phyloP scores from a whole-genome alignment of 164 flowering plant genomes.

The Tinospora cordifolia region DNA sequence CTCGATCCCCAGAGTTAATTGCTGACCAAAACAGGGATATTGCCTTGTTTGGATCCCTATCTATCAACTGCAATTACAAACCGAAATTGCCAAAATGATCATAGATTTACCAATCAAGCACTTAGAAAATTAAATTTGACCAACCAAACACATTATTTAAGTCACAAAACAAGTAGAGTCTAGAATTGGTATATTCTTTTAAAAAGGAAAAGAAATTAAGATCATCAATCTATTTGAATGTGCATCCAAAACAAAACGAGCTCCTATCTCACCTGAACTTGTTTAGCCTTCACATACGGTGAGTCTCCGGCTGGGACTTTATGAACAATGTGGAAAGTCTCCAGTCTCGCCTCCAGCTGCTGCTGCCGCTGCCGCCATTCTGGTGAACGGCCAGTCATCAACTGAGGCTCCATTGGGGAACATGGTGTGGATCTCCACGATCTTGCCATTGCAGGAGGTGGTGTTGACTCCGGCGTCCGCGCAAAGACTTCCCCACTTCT shows the following conservation, averaged over 20 bases:
- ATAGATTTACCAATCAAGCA: neutral
- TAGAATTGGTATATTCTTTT: too few species aligned
- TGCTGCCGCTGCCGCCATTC: neutral
- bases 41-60: slow-evolving; percentile 64
- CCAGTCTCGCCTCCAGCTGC: slow-evolving; percentile 12
- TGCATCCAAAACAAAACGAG: neutral
- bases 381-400: slow-evolving; percentile 18
- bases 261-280: slow-evolving; percentile 53
- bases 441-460: slow-evolving; percentile 35
- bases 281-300: slow-evolving; percentile 81
- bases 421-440: slow-evolving; percentile 21
- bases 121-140: too few species aligned
- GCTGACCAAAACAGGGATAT: slow-evolving; percentile 78
- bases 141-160: neutral
- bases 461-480: neutral
- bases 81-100: neutral
- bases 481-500: slow-evolving; percentile 22
- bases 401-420: slow-evolving; percentile 23
- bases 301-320: slow-evolving; percentile 77
- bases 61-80: slow-evolving; percentile 46
- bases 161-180: neutral
- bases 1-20: slow-evolving; percentile 71
- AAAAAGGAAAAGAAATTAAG: neutral
- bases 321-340: slow-evolving; percentile 48
- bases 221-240: neutral